Evolutionary conservation across 1,139 yeast species (phyloP).

Genomic region (Pichia kudriavzevii): DNA sequence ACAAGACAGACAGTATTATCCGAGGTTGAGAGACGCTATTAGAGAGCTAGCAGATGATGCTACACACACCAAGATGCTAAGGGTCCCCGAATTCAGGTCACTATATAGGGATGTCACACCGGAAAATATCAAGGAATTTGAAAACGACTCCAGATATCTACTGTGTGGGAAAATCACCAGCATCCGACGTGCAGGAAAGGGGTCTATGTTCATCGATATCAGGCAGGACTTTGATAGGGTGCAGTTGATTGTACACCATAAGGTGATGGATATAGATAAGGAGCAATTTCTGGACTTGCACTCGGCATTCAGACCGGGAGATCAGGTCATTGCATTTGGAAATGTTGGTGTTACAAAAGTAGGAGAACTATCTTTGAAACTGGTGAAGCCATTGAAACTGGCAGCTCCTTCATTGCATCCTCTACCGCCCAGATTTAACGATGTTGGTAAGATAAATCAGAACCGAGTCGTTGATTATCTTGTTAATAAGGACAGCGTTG

Average conservation of each 20-base stretch:
- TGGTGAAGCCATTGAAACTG: conserved; percentile 40
- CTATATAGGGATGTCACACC: conserved; percentile 15
- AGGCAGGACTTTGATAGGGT: conserved; percentile 48
- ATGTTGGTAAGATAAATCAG: conserved; percentile 50
- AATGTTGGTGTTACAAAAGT: conserved; percentile 65
- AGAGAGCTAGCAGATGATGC: conserved; percentile 1
- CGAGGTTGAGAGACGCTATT: conserved; percentile 14
- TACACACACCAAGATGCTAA: conserved; percentile 10
- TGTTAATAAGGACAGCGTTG: conserved; percentile 44
- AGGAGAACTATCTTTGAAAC: conserved; percentile 71
- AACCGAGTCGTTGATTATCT: conserved; percentile 72
- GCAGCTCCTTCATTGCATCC: conserved; percentile 67
- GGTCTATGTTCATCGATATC: conserved; percentile 59
- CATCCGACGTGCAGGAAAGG: conserved; percentile 58
- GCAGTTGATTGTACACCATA: conserved; percentile 56
- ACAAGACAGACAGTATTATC: conserved; percentile 25
- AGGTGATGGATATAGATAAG: conserved; percentile 34
- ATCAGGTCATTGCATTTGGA: conserved; percentile 58
- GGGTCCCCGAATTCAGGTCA: conserved; percentile 30
- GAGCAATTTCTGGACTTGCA: conserved; percentile 42
- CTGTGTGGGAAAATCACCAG: conserved; percentile 46
- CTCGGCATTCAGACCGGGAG: conserved; percentile 57
- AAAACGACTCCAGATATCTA: conserved; percentile 19
- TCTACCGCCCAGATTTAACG: conserved; percentile 55
- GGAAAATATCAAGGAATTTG: conserved; percentile 15